Percentiles rank a stretch among this genome's conserved stretches.
Conservation (phyloP, 73 alveolate species). For the Paramecium caudatum region DNA sequence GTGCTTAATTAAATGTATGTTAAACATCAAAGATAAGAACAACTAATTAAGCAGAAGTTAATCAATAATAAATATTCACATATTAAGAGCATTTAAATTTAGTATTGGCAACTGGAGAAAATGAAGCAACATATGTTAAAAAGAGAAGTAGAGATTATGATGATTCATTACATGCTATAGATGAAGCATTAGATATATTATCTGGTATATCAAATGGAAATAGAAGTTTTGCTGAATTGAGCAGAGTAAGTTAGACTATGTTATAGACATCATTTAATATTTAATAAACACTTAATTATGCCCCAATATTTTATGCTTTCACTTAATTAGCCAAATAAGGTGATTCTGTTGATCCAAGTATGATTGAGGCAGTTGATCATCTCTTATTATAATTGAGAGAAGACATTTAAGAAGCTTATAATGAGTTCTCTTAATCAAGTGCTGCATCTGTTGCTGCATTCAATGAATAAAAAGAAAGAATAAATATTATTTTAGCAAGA, state of each 20-base stretch:
- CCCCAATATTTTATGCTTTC: constrained; percentile 51
- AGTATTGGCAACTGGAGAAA: constrained; percentile 24
- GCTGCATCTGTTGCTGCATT: constrained; percentile 64
- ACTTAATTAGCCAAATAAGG: background rate
- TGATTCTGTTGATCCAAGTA: background rate
- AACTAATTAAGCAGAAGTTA: constrained; percentile 41
- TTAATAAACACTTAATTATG: background rate
- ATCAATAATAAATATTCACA: constrained; percentile 54
- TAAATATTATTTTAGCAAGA: background rate
- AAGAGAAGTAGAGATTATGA: constrained; percentile 59
- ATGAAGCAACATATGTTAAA: constrained; percentile 7
- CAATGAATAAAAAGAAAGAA: constrained; percentile 34
- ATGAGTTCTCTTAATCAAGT: background rate
- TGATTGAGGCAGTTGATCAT: constrained; percentile 32
- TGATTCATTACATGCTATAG: constrained; percentile 56
- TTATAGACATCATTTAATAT: constrained; percentile 23
- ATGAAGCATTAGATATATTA: constrained; percentile 56
- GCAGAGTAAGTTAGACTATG: constrained; percentile 24
- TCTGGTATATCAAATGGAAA: constrained; percentile 11
- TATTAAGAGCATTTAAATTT: constrained; percentile 41
- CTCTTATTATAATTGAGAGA: constrained; percentile 7
- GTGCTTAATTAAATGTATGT: background rate
- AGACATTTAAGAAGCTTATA: background rate
- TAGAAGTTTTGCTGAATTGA: constrained; percentile 36
- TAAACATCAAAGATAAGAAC: constrained; percentile 53